Base-by-base conservation (phyloP, 2,329 filamentous ascomycete species). In the Hypoxylon sp. region DNA sequence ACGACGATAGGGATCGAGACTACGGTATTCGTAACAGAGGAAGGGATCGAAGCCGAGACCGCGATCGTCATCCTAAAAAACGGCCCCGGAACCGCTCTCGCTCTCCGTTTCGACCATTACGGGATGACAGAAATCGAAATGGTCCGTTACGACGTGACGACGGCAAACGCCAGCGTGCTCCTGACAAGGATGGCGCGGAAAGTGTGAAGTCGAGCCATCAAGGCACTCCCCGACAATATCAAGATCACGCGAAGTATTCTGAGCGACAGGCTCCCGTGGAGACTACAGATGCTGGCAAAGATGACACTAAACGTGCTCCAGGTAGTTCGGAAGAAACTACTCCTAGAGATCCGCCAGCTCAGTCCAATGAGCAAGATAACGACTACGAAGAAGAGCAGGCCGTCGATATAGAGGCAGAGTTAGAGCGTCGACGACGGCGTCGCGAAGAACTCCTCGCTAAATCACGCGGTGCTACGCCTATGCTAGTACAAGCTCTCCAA, bases 401-500 rank as follows among this genome's bases (percentile, higher is more conserved):
- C n/a, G 78, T 93, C 72, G 91, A 97, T 78, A 92, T 97, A 82
- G 92, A 91, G 68, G 90, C 92, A 72, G 86, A 95, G 75, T 92
- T 97, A 75, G 92, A 97, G 79, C 90, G 93, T 75, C 91, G 94
- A 60, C 91, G 94, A 28, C 93, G 91, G 77, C 89, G 92, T 64
- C 90, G 94, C 71, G 93, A 96, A 81, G 93, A 93, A 70, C 91
- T 97, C 70, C 88, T 93, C 77, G 91, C 93, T 78, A 97, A 94
- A 82, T 91, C 93, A 75, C 90, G 89, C 72, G 90, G 91, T 74
- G 87, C 90, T 56, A 90, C 90, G 53, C 91, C 92, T 56, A 84
- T 95, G 75, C 86, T 92, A 67, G 88, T 95, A 69, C 90, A 94
- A 80, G 91, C 91, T 64, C 83, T 95, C 41, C 88, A 90, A 70